These are phyloP conservation scores for Microdochium bolleyi DNA, from an alignment of 2,329 filamentous ascomycete genomes.

Conservation along the genomic window DNA sequence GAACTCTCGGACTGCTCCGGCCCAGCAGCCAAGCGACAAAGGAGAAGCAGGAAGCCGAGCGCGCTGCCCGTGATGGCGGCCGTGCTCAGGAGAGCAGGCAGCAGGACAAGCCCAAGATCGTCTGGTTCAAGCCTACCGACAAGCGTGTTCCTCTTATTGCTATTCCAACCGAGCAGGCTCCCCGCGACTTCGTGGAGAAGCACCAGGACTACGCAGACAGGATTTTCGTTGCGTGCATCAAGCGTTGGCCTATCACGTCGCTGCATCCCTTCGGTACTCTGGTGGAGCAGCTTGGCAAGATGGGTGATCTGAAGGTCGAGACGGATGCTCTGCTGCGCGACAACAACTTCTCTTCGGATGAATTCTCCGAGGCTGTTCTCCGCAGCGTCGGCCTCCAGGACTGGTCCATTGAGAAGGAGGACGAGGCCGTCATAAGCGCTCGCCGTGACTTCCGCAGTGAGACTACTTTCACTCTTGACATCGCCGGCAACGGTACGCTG, in stretches of 20 bases:
- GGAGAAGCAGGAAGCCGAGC: constrained; percentile 97
- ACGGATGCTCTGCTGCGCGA: constrained; percentile 94
- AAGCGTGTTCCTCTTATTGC: constrained; percentile 97
- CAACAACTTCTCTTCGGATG: constrained; percentile 97
- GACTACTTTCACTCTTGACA: constrained; percentile 85
- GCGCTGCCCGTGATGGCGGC: constrained; percentile 78
- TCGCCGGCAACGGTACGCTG: constrained; percentile 78
- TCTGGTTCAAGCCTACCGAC: constrained; percentile 99
- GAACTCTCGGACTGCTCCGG: constrained; percentile 84
- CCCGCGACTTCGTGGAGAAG: constrained; percentile 95
- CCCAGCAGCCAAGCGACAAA: constrained; percentile 98
- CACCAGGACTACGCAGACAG: constrained; percentile 96
- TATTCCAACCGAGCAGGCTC: constrained; percentile 95
- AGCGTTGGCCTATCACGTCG: constrained; percentile 99
- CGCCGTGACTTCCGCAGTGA: constrained; percentile 89
- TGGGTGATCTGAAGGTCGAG: constrained; percentile 96
- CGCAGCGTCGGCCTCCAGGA: constrained; percentile 89
- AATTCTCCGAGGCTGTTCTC: constrained; percentile 93
- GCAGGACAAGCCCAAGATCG: constrained; percentile 98
- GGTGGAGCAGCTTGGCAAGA: constrained; percentile 92
- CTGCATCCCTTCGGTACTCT: constrained; percentile 96
- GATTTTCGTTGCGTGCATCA: constrained; percentile 98
- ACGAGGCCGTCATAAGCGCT: constrained; percentile 61
- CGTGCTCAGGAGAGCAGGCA: constrained; percentile 73
- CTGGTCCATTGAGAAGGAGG: constrained; percentile 81